Conservation (phyloP, 352 stramenopile genomes). For the Phytophthora sansomeana region DNA sequence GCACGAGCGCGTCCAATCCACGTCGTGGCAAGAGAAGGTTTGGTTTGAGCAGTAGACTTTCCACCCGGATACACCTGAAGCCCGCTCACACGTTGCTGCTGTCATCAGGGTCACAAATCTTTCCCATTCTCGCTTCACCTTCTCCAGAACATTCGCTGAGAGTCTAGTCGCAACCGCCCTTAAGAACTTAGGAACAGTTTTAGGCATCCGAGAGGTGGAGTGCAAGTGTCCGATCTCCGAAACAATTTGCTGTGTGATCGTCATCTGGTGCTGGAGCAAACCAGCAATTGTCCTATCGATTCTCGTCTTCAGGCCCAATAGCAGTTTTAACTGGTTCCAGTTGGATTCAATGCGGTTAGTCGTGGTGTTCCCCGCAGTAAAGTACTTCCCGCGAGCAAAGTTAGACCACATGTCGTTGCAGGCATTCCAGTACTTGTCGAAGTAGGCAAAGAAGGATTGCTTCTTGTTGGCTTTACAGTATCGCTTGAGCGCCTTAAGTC, state of each 20-base stretch:
- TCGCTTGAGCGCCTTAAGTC: not conserved
- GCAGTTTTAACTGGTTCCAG: conserved; percentile 32
- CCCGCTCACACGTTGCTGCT: conserved; percentile 32
- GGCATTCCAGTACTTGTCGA: conserved; percentile 20
- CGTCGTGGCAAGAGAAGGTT: not conserved
- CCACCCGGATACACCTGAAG: conserved; percentile 12
- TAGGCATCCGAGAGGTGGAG: no score
- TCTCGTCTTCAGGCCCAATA: conserved; percentile 7
- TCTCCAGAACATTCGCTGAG: no score
- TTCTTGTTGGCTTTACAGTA: conserved; percentile 9
- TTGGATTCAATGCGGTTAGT: conserved; percentile 35
- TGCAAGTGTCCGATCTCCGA: no score
- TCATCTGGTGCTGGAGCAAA: conserved; percentile 27
- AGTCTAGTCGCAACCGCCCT: no score
- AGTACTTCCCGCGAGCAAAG: conserved; percentile 9
- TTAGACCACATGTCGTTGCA: conserved; percentile 27
- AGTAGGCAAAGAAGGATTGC: conserved; percentile 4
- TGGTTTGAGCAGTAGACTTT: conserved; percentile 9
- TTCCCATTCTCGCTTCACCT: no score
- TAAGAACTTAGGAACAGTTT: no score
- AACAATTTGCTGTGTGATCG: no score
- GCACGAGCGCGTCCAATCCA: conserved; percentile 9
- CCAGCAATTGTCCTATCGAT: conserved; percentile 27
- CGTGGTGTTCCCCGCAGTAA: conserved; percentile 19
- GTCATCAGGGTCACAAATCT: no score